Percentiles rank a stretch among this genome's conserved stretches.
Evolutionary conservation across 1,284 basidiomycete species (phyloP).

Genomic region (Papiliotrema nemorosa): DNA sequence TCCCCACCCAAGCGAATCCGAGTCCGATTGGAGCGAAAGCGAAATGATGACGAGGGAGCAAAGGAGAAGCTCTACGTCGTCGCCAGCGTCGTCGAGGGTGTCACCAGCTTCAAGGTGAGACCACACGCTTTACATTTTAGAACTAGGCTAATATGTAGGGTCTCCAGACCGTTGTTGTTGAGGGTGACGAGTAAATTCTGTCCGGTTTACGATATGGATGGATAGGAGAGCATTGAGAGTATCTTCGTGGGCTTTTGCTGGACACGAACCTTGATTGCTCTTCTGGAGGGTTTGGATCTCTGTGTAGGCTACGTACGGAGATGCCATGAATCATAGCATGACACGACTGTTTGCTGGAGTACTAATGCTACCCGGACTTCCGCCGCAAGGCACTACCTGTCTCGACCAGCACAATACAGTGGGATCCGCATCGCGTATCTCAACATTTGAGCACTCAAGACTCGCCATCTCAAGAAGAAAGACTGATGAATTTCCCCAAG

Average conservation of each 20-base stretch:
- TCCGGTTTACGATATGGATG: not conserved
- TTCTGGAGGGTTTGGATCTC: too few species aligned
- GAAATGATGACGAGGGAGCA: slow-evolving; percentile 92
- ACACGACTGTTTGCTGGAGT: too few species aligned
- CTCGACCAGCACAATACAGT: too few species aligned
- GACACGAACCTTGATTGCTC: too few species aligned
- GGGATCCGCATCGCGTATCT: too few species aligned
- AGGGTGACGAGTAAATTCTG: slow-evolving; percentile 56
- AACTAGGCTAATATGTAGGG: slow-evolving; percentile 54
- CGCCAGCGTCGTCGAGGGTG: slow-evolving; percentile 73
- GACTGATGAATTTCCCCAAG: too few species aligned
- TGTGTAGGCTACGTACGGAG: slow-evolving; percentile 1
- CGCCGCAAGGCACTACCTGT: too few species aligned
- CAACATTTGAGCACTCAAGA: too few species aligned
- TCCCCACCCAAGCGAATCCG: slow-evolving; percentile 83
- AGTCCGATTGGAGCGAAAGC: slow-evolving; percentile 88
- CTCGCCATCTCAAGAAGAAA: too few species aligned
- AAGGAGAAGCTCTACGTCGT: slow-evolving; percentile 97
- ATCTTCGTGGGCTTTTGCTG: too few species aligned
- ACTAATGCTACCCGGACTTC: too few species aligned
- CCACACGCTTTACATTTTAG: not conserved
- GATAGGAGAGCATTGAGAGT: too few species aligned
- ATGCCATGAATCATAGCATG: slow-evolving; percentile 4
- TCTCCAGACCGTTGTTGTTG: slow-evolving; percentile 74
- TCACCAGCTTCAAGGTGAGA: slow-evolving; percentile 74